Evolutionary conservation across 1,284 basidiomycete genomes (phyloP).

Genomic region (Veloboletus limbatus): DNA sequence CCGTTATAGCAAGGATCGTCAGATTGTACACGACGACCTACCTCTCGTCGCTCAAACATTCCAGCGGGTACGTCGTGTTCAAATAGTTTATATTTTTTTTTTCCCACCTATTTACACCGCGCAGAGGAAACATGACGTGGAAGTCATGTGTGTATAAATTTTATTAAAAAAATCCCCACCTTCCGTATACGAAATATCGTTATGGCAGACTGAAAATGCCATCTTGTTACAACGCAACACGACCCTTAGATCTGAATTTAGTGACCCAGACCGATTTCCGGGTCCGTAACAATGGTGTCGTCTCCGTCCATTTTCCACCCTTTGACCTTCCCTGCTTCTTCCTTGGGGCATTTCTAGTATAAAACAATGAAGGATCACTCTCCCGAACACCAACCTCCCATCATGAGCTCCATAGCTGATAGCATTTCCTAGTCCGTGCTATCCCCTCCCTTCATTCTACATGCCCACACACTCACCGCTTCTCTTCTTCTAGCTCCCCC

Average conservation of each 20-base stretch:
- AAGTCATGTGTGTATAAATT: slow-evolving; percentile 33
- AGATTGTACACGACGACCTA: no score
- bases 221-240: slow-evolving; percentile 39
- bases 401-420: slow-evolving; percentile 53
- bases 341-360: slow-evolving; percentile 32
- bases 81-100: slow-evolving; percentile 15
- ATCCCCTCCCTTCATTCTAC: slow-evolving; percentile 13
- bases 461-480: slow-evolving; percentile 11
- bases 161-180: slow-evolving; percentile 36
- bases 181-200: slow-evolving; percentile 41
- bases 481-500: slow-evolving; percentile 24
- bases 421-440: slow-evolving; percentile 56
- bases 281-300: slow-evolving; percentile 48
- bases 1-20: slow-evolving; percentile 31
- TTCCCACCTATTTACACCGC: slow-evolving; percentile 29
- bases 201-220: slow-evolving; percentile 41
- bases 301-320: slow-evolving; percentile 47
- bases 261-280: slow-evolving; percentile 58
- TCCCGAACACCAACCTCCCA: slow-evolving; percentile 39
- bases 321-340: slow-evolving; percentile 36
- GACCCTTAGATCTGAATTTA: slow-evolving; percentile 61
- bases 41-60: no score
- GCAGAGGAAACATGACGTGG: slow-evolving; percentile 29
- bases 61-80: slow-evolving; percentile 20
- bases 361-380: slow-evolving; percentile 44